Evolutionary conservation across 2,329 filamentous ascomycete genomes (phyloP).

Genomic region (Shiraia bambusicola): DNA sequence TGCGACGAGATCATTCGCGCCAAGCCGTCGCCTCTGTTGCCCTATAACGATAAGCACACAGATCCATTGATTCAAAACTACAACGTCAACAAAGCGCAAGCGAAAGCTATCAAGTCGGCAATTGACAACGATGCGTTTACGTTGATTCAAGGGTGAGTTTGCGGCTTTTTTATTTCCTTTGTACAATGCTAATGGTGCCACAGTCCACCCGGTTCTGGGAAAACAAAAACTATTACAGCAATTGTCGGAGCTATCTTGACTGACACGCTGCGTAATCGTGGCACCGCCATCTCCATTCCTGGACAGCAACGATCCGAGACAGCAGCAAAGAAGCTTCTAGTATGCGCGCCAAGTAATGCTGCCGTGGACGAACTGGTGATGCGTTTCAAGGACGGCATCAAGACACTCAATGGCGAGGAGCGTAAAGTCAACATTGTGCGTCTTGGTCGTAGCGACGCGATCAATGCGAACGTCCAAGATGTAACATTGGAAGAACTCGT

Average conservation of each 20-base stretch:
- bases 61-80: conserved; percentile 72
- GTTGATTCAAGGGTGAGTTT: conserved; percentile 76
- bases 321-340: conserved; percentile 78
- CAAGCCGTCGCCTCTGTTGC: conserved; percentile 83
- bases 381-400: conserved; percentile 84
- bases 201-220: conserved; percentile 90
- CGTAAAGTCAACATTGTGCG: conserved; percentile 85
- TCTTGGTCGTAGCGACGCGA: conserved; percentile 85
- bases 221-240: conserved; percentile 96
- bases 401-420: conserved; percentile 68
- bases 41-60: conserved; percentile 74
- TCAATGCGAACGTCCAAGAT: conserved; percentile 84
- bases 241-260: conserved; percentile 88
- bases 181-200: conserved; percentile 19
- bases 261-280: conserved; percentile 54
- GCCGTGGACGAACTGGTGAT: conserved; percentile 95
- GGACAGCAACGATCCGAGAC: conserved; percentile 32
- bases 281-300: conserved; percentile 49
- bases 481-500: conserved; percentile 94
- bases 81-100: conserved; percentile 82
- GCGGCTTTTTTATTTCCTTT: neutral
- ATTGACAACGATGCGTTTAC: conserved; percentile 97
- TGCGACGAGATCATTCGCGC: conserved; percentile 89
- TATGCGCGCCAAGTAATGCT: conserved; percentile 98
- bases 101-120: conserved; percentile 86